Evolutionary conservation across 106 monocot species (phyloP).

Genomic region (Xerophyta viscosa): DNA sequence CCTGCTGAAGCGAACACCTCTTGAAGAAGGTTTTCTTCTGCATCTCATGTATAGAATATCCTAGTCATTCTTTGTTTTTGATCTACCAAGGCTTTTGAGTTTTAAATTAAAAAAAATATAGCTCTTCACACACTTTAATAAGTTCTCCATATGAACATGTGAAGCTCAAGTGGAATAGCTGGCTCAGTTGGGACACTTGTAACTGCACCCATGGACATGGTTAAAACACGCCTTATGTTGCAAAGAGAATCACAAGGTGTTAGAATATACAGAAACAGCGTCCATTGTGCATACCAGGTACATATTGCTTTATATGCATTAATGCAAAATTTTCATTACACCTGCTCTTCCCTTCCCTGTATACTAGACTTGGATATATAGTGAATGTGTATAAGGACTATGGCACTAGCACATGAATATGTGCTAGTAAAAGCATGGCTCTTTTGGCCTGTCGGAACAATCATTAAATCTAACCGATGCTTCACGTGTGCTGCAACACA

Average conservation of each 20-base stretch:
- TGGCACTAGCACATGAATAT: too few relatives aligned
- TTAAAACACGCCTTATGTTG: conserved; percentile 95
- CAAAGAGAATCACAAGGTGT: conserved; percentile 38
- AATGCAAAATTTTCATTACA: too few relatives aligned
- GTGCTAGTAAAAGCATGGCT: too few relatives aligned
- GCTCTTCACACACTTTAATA: conserved; percentile 3
- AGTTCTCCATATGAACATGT: conserved; percentile 12
- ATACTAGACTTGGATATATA: too few relatives aligned
- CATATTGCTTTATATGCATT: not conserved
- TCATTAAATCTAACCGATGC: too few relatives aligned
- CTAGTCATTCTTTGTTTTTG: conserved; percentile 10
- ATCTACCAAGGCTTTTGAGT: not conserved
- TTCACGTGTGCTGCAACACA: too few relatives aligned
- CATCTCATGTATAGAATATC: conserved; percentile 80
- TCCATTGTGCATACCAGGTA: conserved; percentile 90
- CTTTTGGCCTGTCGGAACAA: too few relatives aligned
- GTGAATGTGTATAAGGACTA: too few relatives aligned
- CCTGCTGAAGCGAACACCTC: conserved; percentile 58
- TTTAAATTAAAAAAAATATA: not conserved
- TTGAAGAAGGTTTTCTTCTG: conserved; percentile 85
- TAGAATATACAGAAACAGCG: conserved; percentile 48
- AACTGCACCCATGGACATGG: conserved; percentile 83
- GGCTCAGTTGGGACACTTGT: conserved; percentile 76
- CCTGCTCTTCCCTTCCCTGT: too few relatives aligned
- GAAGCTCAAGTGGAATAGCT: conserved; percentile 76